These are phyloP conservation scores for Spathaspora sp. DNA, from an alignment of 805 yeast genomes.

Conservation along the genomic window DNA sequence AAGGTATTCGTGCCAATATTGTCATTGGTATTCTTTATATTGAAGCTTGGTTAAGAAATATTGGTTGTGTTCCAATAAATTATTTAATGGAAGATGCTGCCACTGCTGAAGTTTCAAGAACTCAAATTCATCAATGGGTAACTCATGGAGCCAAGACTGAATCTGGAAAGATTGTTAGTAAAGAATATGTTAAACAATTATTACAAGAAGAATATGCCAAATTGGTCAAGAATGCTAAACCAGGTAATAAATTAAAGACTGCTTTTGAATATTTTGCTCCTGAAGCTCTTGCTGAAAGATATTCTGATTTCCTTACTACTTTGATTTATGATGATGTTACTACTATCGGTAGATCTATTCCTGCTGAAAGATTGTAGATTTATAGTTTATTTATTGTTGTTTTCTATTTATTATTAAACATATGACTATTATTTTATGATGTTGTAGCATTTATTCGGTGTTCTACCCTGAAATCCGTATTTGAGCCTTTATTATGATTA, in stretches of 20 bases:
- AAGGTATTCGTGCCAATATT: conserved; percentile 68
- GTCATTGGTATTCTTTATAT: conserved; percentile 75
- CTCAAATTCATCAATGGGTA: conserved; percentile 82
- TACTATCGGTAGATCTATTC: conserved; percentile 43
- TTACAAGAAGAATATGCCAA: conserved; percentile 61
- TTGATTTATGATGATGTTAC: conserved; percentile 72
- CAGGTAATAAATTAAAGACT: conserved; percentile 61
- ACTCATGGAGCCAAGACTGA: conserved; percentile 64
- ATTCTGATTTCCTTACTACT: conserved; percentile 75
- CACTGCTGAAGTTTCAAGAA: conserved; percentile 82
- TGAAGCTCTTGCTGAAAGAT: conserved; percentile 67
- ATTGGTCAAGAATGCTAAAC: conserved; percentile 44
- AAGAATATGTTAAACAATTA: conserved; percentile 53
- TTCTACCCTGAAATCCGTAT: too few species aligned
- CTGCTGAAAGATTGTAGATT: conserved; percentile 39
- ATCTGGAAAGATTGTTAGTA: conserved; percentile 54
- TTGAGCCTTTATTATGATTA: too few species aligned
- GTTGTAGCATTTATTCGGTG: too few species aligned
- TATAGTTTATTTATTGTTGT: neutral
- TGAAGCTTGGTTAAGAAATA: conserved; percentile 83
- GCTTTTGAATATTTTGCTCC: conserved; percentile 72
- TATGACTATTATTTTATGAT: neutral
- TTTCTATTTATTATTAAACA: neutral
- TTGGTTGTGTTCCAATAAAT: conserved; percentile 84
- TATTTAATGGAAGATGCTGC: conserved; percentile 89